phyloP scores from a whole-genome alignment of 768 basidiomycete species.

The Cyathus striatus region DNA sequence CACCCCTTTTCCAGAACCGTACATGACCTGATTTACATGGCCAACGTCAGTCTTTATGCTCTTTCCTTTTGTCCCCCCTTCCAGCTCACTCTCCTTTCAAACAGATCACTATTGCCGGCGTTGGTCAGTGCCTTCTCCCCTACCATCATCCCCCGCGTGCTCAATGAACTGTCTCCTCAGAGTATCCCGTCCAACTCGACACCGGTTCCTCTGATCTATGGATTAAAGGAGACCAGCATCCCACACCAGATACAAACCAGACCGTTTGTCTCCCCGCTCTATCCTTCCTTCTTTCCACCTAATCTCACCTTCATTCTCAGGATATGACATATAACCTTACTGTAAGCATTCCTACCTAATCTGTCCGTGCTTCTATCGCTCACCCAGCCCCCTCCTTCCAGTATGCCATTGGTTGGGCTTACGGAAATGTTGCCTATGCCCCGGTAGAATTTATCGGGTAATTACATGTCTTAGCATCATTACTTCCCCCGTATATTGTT shows the following conservation, averaged over 20 bases:
- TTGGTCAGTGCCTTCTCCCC: constrained; percentile 33
- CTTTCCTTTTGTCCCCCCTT: constrained; percentile 1
- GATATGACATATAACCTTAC: constrained; percentile 53
- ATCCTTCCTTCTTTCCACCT: constrained; percentile 7
- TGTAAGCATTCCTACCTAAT: constrained; percentile 30
- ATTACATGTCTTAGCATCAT: constrained; percentile 14
- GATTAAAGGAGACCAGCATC: constrained; percentile 43
- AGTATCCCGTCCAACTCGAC: constrained; percentile 73
- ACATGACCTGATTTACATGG: constrained; percentile 74
- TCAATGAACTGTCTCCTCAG: constrained; percentile 34
- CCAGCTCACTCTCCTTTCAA: constrained; percentile 5
- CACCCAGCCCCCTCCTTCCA: no score
- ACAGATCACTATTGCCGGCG: constrained; percentile 64
- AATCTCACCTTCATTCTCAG: constrained; percentile 22
- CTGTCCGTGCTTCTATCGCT: no score
- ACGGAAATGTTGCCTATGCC: constrained; percentile 58
- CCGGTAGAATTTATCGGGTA: constrained; percentile 69
- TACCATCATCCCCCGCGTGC: neutral
- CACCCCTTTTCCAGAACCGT: constrained; percentile 48
- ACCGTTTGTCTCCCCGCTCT: constrained; percentile 35
- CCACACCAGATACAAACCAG: constrained; percentile 41
- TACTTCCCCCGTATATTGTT: neutral
- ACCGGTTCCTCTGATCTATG: constrained; percentile 85
- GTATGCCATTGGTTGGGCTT: constrained; percentile 83
- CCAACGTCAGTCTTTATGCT: constrained; percentile 49